A percentile compares a stretch with the other conserved stretches of the same genome.
Conservation (phyloP, 352 stramenopile genomes). For the Globisporangium canariense region DNA sequence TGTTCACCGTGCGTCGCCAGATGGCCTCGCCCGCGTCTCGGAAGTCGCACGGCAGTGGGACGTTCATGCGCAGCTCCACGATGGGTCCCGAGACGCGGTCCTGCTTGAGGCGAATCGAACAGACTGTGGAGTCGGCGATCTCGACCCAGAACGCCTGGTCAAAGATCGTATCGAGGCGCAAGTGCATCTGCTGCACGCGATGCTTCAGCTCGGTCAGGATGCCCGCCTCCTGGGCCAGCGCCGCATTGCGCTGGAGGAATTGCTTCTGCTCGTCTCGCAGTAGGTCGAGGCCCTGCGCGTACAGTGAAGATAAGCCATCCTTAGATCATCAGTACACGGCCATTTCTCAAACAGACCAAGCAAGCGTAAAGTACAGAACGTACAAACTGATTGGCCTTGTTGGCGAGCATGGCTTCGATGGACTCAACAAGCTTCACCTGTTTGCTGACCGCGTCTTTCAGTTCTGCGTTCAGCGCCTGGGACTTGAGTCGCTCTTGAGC, state of each 20-base stretch:
- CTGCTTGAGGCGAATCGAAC: neutral
- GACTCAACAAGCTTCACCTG: constrained; percentile 41
- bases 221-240: neutral
- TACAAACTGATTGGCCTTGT: constrained; percentile 16
- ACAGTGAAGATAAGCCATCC: too few species aligned
- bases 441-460: constrained; percentile 33
- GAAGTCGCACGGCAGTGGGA: neutral
- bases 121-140: neutral
- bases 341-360: neutral
- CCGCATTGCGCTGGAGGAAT: neutral
- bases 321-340: neutral
- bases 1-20: constrained; percentile 11
- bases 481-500: constrained; percentile 33
- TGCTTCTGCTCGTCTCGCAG: constrained; percentile 11
- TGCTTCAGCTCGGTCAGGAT: constrained; percentile 1
- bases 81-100: neutral
- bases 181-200: constrained; percentile 1
- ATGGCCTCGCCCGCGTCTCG: constrained; percentile 10
- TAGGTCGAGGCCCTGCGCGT: neutral
- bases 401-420: constrained; percentile 36
- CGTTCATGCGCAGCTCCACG: constrained; percentile 6
- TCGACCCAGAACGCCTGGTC: neutral
- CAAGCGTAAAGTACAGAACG: constrained; percentile 13
- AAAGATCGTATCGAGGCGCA: neutral
- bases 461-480: constrained; percentile 36